Conservation (phyloP, 805 yeast species). For the Zygosaccharomyces kombuchaensis region DNA sequence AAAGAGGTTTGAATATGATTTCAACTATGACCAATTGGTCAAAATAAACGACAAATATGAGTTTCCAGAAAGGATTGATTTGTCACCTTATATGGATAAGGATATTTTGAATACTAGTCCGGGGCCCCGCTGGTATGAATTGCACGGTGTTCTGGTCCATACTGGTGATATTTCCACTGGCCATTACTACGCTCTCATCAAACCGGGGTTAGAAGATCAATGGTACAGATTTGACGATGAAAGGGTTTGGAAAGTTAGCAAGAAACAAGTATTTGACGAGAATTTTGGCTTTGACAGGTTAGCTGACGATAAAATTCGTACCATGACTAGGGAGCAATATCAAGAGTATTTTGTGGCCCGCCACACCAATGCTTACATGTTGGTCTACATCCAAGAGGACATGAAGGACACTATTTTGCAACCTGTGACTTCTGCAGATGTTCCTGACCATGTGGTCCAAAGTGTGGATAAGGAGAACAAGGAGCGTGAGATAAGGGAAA, state of each 20-base stretch:
- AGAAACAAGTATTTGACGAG: slow-evolving; percentile 81
- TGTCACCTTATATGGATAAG: slow-evolving; percentile 71
- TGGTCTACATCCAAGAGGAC: slow-evolving; percentile 78
- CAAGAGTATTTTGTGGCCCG: slow-evolving; percentile 64
- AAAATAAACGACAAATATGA: slow-evolving; percentile 91
- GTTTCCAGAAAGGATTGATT: slow-evolving; percentile 77
- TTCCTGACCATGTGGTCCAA: slow-evolving; percentile 65
- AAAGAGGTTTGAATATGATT: slow-evolving; percentile 92
- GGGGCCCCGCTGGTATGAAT: slow-evolving; percentile 70
- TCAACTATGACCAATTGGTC: slow-evolving; percentile 78
- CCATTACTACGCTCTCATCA: slow-evolving; percentile 91
- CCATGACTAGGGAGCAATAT: slow-evolving; percentile 54
- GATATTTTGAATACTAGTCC: slow-evolving; percentile 32
- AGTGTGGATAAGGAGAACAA: slow-evolving; percentile 61
- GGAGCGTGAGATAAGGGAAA: slow-evolving; percentile 49
- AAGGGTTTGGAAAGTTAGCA: slow-evolving; percentile 81
- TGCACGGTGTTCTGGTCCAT: slow-evolving; percentile 94
- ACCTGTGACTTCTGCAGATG: slow-evolving; percentile 48
- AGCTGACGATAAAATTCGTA: slow-evolving; percentile 44
- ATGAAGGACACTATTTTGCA: slow-evolving; percentile 55
- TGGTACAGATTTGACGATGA: slow-evolving; percentile 98
- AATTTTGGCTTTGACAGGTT: slow-evolving; percentile 80
- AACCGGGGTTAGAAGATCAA: slow-evolving; percentile 60
- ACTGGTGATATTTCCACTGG: slow-evolving; percentile 95
- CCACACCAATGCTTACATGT: slow-evolving; percentile 94